Percentiles rank a stretch among this genome's conserved stretches.
phyloP scores from a whole-genome alignment of 495 filamentous ascomycete genomes.

The Trichocladium uniseriatum region DNA sequence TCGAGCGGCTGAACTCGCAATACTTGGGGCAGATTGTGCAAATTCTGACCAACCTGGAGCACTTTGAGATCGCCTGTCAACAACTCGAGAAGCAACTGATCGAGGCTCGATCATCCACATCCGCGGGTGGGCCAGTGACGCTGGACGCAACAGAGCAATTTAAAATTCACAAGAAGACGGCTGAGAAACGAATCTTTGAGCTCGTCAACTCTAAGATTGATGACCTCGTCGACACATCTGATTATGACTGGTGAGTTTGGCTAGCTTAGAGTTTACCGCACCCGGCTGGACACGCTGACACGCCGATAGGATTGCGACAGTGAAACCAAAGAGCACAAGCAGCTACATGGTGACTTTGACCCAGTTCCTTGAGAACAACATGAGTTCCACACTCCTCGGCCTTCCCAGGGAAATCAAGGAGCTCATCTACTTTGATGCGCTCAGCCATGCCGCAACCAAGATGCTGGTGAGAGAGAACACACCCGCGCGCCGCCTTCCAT shows the following conservation, averaged over 20 bases:
- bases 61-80: constrained; percentile 86
- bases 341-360: constrained; percentile 93
- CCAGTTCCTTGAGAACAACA: constrained; percentile 87
- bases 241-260: constrained; percentile 73
- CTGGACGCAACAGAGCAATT: constrained; percentile 80
- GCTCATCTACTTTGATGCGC: constrained; percentile 93
- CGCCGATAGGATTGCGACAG: constrained; percentile 48
- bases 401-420: constrained; percentile 92
- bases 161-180: constrained; percentile 81
- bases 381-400: constrained; percentile 85
- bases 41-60: constrained; percentile 93
- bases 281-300: not conserved
- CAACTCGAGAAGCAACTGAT: constrained; percentile 80
- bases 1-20: constrained; percentile 81
- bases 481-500: not conserved
- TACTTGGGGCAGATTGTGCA: constrained; percentile 97
- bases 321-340: constrained; percentile 58
- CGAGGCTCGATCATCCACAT: constrained; percentile 66
- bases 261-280: not conserved
- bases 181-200: constrained; percentile 96
- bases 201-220: constrained; percentile 98
- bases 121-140: constrained; percentile 62
- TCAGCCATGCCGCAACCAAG: constrained; percentile 79
- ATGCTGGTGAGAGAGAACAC: constrained; percentile 53
- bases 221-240: constrained; percentile 90